Evolutionary conservation across 2,329 filamentous ascomycete species (phyloP), one percentile per base, ranked within the genome.

Genomic region (Alternaria atra): DNA sequence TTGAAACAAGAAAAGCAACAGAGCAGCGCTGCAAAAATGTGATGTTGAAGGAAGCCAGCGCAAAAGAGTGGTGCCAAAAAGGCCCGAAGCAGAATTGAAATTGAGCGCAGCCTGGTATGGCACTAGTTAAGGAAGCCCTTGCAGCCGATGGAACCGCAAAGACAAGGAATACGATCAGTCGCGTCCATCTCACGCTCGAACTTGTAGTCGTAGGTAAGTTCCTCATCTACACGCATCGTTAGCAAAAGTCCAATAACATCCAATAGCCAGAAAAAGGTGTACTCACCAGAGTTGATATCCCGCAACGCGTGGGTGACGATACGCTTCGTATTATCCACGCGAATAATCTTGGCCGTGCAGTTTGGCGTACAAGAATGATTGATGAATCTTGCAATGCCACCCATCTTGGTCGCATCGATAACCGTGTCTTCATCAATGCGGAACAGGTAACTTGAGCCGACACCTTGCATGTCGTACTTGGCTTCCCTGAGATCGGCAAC

Each of bases 201-300:
- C 81, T 99, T 99, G 87, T 99, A 99, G 84, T 99, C 95, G 83
- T 99, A 99, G 2, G 95, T 99, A 78, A 99, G 89, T 84, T 99
- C 95, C 82, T 99, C 95, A 78, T 97, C 95, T 99, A 75, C 63
- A 9, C 30, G 44, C 12, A 50, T 55, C 37, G 71, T 82, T 72
- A 76, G 78, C 34, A 25, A 35, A 50, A 25, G 46, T 50, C 15
- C 1, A 7, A 8, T 27, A 25, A 13, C 9, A 27, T 9, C 2
- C 0, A 46, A 48, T n/a, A 44, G 37, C 29, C 75, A 42, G 30
- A n/a, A 32, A 8, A 35, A 7, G 15, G 13, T 48, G 29, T 54
- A 88, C 92, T 85, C 87, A 97, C 95, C 95, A 85, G 94, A 89
- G 71, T 88, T 89, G 80, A 99, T 99, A 80, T 98, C 94, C 77